A percentile compares a stretch with the other conserved stretches of the same genome.
Evolutionary conservation across 805 yeast species (phyloP).

Genomic region (Cyberlindnera xishuangbannaensis): DNA sequence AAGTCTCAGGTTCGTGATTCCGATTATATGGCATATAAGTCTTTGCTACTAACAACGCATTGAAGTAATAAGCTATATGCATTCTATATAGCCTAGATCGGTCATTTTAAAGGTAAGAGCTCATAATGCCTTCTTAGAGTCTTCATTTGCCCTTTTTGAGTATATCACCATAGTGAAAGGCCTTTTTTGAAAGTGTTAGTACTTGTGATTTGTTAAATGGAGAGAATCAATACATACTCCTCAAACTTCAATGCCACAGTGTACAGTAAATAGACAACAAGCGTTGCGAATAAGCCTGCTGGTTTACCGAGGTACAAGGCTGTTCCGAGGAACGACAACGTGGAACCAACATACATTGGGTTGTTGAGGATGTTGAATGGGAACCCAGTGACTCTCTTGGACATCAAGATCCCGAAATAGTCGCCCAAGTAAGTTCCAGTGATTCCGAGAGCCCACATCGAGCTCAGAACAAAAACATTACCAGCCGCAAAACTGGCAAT

Average conservation of each 20-base stretch:
- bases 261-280: slow-evolving; percentile 77
- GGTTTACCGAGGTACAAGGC: slow-evolving; percentile 87
- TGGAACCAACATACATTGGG: slow-evolving; percentile 96
- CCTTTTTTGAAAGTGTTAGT: slow-evolving; percentile 21
- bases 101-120: no score
- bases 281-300: slow-evolving; percentile 72
- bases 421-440: slow-evolving; percentile 97
- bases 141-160: slow-evolving; percentile 55
- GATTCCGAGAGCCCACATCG: slow-evolving; percentile 90
- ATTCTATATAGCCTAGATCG: no score
- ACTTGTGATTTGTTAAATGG: not conserved
- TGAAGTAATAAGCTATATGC: not conserved
- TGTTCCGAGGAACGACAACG: slow-evolving; percentile 84
- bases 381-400: slow-evolving; percentile 81
- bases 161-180: slow-evolving; percentile 94
- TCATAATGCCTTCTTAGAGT: slow-evolving; percentile 20
- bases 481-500: slow-evolving; percentile 56
- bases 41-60: no score
- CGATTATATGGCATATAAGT: no score
- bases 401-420: slow-evolving; percentile 94
- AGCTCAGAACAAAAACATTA: slow-evolving; percentile 69
- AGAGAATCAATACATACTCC: slow-evolving; percentile 38
- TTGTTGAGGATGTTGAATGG: slow-evolving; percentile 89
- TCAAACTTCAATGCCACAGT: slow-evolving; percentile 79
- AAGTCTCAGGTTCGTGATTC: no score